A percentile compares a stretch with the other conserved stretches of the same genome.
phyloP scores from a whole-genome alignment of 306 rosid species.

The Aeschynomene evenia region DNA sequence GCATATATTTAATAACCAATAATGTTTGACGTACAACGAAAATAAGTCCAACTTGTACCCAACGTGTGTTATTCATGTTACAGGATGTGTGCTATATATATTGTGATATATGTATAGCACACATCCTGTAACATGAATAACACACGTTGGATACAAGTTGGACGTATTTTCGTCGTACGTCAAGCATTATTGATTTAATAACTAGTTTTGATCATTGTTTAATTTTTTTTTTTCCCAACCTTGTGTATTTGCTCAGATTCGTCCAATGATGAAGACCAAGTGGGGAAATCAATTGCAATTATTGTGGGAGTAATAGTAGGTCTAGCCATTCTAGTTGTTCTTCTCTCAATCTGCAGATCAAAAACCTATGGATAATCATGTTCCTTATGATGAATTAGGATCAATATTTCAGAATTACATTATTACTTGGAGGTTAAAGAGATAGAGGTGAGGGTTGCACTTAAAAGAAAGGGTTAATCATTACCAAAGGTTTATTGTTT shows the following conservation, averaged over 20 bases:
- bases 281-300: conserved; percentile 70
- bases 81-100: too few species aligned
- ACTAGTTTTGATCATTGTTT: conserved; percentile 16
- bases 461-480: conserved; percentile 21
- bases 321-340: conserved; percentile 62
- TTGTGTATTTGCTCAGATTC: conserved; percentile 45
- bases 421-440: conserved; percentile 49
- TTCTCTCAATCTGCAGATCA: conserved; percentile 61
- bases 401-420: not conserved
- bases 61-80: too few species aligned
- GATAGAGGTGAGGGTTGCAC: not conserved
- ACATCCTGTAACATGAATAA: too few species aligned
- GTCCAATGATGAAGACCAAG: conserved; percentile 47
- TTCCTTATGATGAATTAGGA: not conserved
- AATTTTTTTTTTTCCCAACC: conserved; percentile 6
- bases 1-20: too few species aligned
- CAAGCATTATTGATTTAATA: too few species aligned
- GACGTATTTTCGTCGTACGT: too few species aligned
- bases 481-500: conserved; percentile 16
- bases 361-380: conserved; percentile 50
- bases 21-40: too few species aligned
- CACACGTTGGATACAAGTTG: too few species aligned
- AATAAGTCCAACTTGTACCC: too few species aligned
- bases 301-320: conserved; percentile 60
- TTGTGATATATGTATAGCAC: too few species aligned